Conservation (phyloP, 805 yeast genomes). For the Helenozyma rhizophorensis region DNA sequence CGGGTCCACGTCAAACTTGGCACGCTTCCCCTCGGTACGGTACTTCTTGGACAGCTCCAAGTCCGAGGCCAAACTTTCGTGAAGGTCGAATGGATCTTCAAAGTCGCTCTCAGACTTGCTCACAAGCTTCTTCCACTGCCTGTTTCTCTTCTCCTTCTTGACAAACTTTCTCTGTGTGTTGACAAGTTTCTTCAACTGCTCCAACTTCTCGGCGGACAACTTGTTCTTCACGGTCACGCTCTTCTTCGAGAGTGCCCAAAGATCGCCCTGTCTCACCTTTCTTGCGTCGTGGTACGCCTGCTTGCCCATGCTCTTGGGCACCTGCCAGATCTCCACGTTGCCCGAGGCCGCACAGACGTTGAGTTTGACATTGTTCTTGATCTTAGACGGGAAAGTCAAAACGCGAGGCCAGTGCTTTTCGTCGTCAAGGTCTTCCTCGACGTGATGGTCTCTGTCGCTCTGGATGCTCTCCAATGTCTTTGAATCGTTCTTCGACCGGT, state of each 20-base stretch:
- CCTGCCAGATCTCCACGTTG: constrained; percentile 78
- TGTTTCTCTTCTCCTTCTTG: constrained; percentile 15
- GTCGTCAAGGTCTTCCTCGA: constrained; percentile 16
- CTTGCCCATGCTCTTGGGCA: constrained; percentile 72
- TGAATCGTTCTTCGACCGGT: constrained; percentile 48
- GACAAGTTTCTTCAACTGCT: constrained; percentile 31
- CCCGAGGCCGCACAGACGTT: constrained; percentile 80
- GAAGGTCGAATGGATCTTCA: constrained; percentile 14
- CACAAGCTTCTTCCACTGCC: constrained; percentile 14
- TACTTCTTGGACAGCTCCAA: constrained; percentile 32
- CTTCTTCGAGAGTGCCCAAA: constrained; percentile 62
- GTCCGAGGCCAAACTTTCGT: constrained; percentile 18
- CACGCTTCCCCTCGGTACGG: constrained; percentile 26
- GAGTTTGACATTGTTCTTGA: constrained; percentile 77
- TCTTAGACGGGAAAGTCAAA: constrained; percentile 64
- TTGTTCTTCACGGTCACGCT: constrained; percentile 27
- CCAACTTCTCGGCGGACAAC: constrained; percentile 26
- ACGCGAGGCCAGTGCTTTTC: constrained; percentile 63
- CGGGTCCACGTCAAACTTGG: constrained; percentile 20
- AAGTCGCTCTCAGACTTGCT: constrained; percentile 12
- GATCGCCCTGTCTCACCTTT: constrained; percentile 77
- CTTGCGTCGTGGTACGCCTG: constrained; percentile 86
- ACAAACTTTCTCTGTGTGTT: constrained; percentile 36
- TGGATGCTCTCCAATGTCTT: constrained; percentile 40
- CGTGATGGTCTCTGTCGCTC: constrained; percentile 26